These are phyloP conservation scores for Cephaloascus fragrans DNA, from an alignment of 805 yeast species.

Conservation along the genomic window DNA sequence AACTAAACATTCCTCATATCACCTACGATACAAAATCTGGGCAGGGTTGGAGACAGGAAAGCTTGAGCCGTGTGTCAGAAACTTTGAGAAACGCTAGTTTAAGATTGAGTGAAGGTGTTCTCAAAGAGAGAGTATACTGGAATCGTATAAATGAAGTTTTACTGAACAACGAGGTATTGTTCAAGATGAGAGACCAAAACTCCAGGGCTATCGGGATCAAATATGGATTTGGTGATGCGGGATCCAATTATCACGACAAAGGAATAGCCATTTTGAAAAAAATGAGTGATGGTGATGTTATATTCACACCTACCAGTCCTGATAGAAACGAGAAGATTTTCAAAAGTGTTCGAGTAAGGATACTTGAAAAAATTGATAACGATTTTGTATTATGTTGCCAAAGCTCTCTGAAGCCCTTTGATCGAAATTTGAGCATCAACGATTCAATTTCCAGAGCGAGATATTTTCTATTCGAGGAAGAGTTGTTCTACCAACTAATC, in stretches of 20 bases:
- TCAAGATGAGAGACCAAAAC: conserved; percentile 53
- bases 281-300: conserved; percentile 32
- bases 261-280: conserved; percentile 70
- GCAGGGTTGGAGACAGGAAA: conserved; percentile 79
- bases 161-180: conserved; percentile 48
- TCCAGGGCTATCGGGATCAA: conserved; percentile 64
- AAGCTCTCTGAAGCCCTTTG: conserved; percentile 20
- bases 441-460: conserved; percentile 61
- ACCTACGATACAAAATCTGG: conserved; percentile 28
- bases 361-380: conserved; percentile 44
- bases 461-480: conserved; percentile 77
- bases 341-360: conserved; percentile 48
- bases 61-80: conserved; percentile 45
- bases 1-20: conserved; percentile 15
- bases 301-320: conserved; percentile 22
- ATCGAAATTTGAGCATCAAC: conserved; percentile 24
- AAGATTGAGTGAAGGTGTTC: conserved; percentile 42
- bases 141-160: conserved; percentile 33
- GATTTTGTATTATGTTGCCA: conserved; percentile 53
- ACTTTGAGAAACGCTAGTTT: conserved; percentile 41
- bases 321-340: conserved; percentile 24
- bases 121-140: conserved; percentile 65
- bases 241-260: conserved; percentile 62
- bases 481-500: conserved; percentile 66
- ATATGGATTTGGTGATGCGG: conserved; percentile 88